Evolutionary conservation across 768 basidiomycete species (phyloP), one percentile per base, ranked within the genome.

Genomic region (Mrakia blollopis): DNA sequence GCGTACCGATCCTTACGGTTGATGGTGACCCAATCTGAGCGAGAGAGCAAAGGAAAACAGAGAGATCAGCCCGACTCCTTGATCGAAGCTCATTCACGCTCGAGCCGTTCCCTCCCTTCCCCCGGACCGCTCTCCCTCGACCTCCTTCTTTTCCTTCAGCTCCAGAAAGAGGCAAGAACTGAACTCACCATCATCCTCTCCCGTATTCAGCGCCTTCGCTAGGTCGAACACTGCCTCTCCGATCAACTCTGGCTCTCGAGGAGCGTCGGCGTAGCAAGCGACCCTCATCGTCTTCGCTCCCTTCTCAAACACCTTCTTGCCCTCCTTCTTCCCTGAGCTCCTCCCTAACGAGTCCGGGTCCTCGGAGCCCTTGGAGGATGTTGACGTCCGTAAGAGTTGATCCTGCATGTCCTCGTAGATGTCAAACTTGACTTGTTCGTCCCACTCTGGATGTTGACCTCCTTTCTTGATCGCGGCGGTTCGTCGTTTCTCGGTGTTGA

Each of bases 401-500:
- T 84, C 84, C 54, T 83, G 84, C 1, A 81, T 52, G 44, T 88
- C 87, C 80, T 88, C 89, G 80, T 87, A 82, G 67, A 98, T 86
- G 8, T 89, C 87, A 82, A 94, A 98, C 61, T 93, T 88, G 72
- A 95, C 83, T 83, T 97, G 94, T 47, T 89, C 89, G 81, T 97
- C 94, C 93, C 94, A 98, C 77, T 90, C 88, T 2, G 95, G 95
- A 83, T 92, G 91, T 81, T 98, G 95, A 0, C 95, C 95, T 3
- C 94, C 94, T 81, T 90, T 93, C 79, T 89, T 86, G 80, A 93
- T 91, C 77, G 89, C 87, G 73, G 88, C 86, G 0, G 93, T 94
- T 76, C 88, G 87, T 81, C 91, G 89, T 72, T 87, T 89, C 25
- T 85, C 85, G 54, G 89, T 89, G 83, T 85, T 91, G 72, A 94